Percentiles rank a stretch among this genome's conserved stretches.
Evolutionary conservation across 441 rosid genomes (phyloP).

Genomic region (Rhodomyrtus psidioides): DNA sequence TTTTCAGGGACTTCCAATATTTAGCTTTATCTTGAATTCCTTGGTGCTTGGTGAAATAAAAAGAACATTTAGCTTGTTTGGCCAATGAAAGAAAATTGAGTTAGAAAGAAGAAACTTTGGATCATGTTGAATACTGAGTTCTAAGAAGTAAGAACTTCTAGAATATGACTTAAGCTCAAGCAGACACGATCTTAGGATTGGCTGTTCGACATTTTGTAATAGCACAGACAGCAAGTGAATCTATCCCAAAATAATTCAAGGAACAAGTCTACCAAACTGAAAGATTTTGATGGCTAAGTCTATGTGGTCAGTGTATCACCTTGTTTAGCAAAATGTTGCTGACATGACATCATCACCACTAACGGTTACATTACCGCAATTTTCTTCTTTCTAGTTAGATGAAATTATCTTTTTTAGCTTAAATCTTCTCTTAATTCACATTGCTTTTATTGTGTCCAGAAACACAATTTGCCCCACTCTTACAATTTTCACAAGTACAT

Average conservation of each 20-base stretch:
- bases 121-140: not conserved
- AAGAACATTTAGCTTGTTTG: not conserved
- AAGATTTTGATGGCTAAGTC: not conserved
- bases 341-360: not conserved
- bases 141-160: not conserved
- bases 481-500: conserved; percentile 85
- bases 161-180: not conserved
- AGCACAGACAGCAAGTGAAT: not conserved
- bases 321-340: not conserved
- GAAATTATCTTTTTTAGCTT: not conserved
- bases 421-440: not conserved
- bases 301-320: not conserved
- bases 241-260: not conserved
- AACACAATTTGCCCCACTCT: conserved; percentile 81
- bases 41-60: not conserved
- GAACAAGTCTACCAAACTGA: not conserved
- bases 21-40: not conserved
- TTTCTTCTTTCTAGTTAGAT: not conserved
- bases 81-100: not conserved
- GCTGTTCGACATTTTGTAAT: not conserved
- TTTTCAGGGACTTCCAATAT: not conserved
- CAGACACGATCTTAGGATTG: not conserved
- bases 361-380: not conserved
- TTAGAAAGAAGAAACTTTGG: not conserved
- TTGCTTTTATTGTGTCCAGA: conserved; percentile 33